Percentiles rank a stretch among this genome's conserved stretches.
These are phyloP conservation scores for Fonsecaea monophora DNA, from an alignment of 2,329 filamentous ascomycete genomes.

Conservation along the genomic window DNA sequence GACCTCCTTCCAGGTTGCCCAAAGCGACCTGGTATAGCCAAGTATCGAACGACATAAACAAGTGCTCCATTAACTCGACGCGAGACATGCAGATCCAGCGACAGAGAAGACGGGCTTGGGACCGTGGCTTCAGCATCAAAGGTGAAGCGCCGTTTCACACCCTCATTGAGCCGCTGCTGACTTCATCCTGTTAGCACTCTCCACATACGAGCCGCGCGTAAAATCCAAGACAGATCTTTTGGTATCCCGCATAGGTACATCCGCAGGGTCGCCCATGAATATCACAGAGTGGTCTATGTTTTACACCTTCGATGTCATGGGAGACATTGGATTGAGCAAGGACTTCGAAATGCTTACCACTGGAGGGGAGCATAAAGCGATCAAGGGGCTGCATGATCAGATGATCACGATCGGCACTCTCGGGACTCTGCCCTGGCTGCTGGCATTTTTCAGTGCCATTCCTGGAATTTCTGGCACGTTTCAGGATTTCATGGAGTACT, in stretches of 20 bases:
- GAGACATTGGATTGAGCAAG: conserved; percentile 1
- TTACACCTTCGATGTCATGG: conserved; percentile 5
- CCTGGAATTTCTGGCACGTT: background rate
- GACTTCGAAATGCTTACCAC: conserved; percentile 4
- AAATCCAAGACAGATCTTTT: conserved; percentile 2
- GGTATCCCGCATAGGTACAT: background rate
- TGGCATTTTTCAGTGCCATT: conserved; percentile 1
- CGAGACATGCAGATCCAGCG: conserved; percentile 1
- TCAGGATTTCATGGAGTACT: conserved; percentile 3
- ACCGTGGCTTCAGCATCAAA: conserved; percentile 1
- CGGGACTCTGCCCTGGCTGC: background rate
- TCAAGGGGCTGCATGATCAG: conserved; percentile 1
- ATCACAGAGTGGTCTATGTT: conserved; percentile 6
- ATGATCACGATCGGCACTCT: conserved; percentile 8
- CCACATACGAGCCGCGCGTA: background rate
- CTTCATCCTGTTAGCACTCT: background rate
- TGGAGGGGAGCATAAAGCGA: background rate
- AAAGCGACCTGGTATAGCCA: conserved; percentile 2
- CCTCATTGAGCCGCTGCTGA: background rate
- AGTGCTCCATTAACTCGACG: conserved; percentile 2
- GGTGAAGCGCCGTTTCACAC: background rate
- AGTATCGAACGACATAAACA: background rate
- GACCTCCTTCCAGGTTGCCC: background rate
- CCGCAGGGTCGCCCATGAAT: background rate
- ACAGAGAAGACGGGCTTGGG: conserved; percentile 1